Evolutionary conservation across 129 eudicot genomes (phyloP).

Genomic region (Silybum marianum): DNA sequence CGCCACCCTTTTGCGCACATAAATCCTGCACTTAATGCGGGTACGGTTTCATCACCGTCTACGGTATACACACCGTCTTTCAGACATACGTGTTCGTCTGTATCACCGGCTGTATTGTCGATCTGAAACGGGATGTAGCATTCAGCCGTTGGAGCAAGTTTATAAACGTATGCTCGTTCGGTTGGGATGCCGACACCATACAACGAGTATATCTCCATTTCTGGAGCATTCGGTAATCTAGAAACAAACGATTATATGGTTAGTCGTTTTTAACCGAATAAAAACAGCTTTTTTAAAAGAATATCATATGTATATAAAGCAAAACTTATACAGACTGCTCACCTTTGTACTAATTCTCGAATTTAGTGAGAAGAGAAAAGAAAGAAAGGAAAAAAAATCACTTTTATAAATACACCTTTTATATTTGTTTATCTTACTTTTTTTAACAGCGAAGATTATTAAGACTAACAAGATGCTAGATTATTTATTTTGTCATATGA

Average conservation of each 20-base stretch:
- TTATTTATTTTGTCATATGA: too few relatives aligned
- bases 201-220: slow-evolving; percentile 85
- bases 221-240: slow-evolving; percentile 88
- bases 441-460: too few relatives aligned
- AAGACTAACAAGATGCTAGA: too few relatives aligned
- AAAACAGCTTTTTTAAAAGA: not conserved
- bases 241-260: not conserved
- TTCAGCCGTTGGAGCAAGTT: slow-evolving; percentile 53
- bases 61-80: slow-evolving; percentile 72
- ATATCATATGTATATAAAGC: not conserved
- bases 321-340: not conserved
- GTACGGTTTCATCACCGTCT: slow-evolving; percentile 98
- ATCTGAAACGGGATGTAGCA: slow-evolving; percentile 90
- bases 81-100: slow-evolving; percentile 48
- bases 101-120: slow-evolving; percentile 64
- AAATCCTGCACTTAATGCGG: slow-evolving; percentile 79
- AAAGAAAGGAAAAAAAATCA: too few relatives aligned
- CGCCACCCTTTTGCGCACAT: slow-evolving; percentile 99
- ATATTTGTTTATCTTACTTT: too few relatives aligned
- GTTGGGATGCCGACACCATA: slow-evolving; percentile 92
- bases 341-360: not conserved
- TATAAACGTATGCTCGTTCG: slow-evolving; percentile 81
- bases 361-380: not conserved
- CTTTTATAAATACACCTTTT: not conserved
- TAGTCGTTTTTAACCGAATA: not conserved